These are phyloP conservation scores for Coemansia sp. DNA, from an alignment of 371 early-diverging fungal genomes.

Conservation along the genomic window DNA sequence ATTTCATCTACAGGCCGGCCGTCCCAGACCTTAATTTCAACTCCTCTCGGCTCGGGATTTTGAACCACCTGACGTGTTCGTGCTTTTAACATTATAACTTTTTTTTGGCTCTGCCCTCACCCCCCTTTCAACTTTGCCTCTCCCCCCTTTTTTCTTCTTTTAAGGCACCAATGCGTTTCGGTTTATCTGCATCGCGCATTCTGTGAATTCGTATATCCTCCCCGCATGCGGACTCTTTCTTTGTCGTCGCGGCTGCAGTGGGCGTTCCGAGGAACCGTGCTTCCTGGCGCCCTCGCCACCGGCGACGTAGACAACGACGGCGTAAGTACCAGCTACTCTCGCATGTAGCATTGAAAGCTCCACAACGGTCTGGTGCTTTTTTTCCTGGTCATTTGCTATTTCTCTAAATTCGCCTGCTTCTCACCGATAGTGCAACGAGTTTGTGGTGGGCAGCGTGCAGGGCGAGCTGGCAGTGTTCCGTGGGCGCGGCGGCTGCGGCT, in stretches of 20 bases:
- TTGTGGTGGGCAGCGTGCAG: conserved; percentile 77
- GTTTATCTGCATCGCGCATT: background rate
- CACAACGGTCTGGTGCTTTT: background rate
- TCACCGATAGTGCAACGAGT: conserved; percentile 67
- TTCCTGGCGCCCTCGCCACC: conserved; percentile 74
- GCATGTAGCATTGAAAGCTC: too few species aligned
- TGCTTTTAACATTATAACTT: too few species aligned
- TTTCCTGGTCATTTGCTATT: background rate
- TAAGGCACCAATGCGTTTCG: background rate
- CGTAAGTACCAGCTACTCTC: conserved; percentile 50
- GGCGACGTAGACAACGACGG: conserved; percentile 82
- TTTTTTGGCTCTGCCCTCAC: too few species aligned
- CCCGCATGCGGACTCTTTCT: conserved; percentile 62
- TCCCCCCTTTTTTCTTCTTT: background rate
- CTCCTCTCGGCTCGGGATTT: too few species aligned
- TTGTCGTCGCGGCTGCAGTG: conserved; percentile 73
- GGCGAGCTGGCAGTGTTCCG: conserved; percentile 82
- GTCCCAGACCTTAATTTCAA: too few species aligned
- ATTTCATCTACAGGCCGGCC: too few species aligned
- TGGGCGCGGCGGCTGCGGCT: conserved; percentile 54
- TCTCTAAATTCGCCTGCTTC: too few species aligned
- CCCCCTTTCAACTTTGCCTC: too few species aligned
- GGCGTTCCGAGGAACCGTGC: conserved; percentile 80
- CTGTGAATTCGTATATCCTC: background rate
- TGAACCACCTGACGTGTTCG: too few species aligned